Conservation (phyloP, 441 rosid species). For the Mallotus japonicus region DNA sequence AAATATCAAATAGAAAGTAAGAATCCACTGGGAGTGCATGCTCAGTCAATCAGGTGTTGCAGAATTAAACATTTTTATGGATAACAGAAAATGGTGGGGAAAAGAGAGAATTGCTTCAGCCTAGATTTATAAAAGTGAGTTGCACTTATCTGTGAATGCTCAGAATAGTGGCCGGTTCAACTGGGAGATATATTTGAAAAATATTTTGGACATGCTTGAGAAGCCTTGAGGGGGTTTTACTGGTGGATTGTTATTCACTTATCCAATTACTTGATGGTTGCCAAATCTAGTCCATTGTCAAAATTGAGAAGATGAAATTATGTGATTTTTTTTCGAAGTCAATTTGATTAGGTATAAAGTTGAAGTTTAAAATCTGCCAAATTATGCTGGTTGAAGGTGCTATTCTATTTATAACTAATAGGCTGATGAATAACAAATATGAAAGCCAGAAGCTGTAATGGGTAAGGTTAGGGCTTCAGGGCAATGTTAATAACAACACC, state of each 20-base stretch:
- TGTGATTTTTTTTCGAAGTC: not conserved
- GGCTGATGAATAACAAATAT: not conserved
- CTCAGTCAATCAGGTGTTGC: not conserved
- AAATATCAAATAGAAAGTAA: not conserved
- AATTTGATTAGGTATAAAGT: not conserved
- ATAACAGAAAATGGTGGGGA: not conserved
- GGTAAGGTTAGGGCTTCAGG: not conserved
- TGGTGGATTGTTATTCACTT: not conserved
- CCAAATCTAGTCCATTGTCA: not conserved
- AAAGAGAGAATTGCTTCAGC: not conserved
- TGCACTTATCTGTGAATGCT: not conserved
- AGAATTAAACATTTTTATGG: not conserved
- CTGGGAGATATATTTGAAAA: not conserved
- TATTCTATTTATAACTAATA: not conserved
- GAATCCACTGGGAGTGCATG: not conserved
- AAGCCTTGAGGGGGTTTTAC: not conserved
- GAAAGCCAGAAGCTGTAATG: not conserved
- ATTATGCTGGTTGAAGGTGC: not conserved
- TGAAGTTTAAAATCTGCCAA: slow-evolving; percentile 7
- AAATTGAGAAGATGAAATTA: slow-evolving; percentile 1
- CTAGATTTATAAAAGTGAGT: not conserved
- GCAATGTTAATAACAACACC: not conserved
- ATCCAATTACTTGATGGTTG: not conserved
- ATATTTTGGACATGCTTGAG: not conserved
- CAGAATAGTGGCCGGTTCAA: not conserved